These are phyloP conservation scores for Corymbia citriodora DNA, from an alignment of 441 rosid species.

Conservation along the genomic window DNA sequence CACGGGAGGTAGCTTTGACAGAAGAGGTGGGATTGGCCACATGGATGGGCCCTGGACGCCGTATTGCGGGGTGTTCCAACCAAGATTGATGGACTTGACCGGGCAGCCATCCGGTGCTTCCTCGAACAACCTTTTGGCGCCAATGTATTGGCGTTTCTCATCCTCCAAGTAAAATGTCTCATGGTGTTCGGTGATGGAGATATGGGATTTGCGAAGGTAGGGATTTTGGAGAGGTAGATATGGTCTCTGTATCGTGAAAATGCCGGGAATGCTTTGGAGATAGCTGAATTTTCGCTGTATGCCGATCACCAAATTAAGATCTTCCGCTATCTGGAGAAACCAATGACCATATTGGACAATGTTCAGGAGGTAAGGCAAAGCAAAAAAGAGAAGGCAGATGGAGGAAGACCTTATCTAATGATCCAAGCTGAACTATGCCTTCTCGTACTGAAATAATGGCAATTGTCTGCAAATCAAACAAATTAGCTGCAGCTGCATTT, in stretches of 20 bases:
- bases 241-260: constrained; percentile 49
- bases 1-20: constrained; percentile 45
- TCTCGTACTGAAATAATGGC: constrained; percentile 65
- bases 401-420: constrained; percentile 46
- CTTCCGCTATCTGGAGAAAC: constrained; percentile 44
- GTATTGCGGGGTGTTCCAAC: constrained; percentile 53
- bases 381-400: background rate
- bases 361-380: background rate
- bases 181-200: constrained; percentile 16
- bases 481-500: background rate
- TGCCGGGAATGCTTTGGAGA: constrained; percentile 64
- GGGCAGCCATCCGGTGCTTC: constrained; percentile 25
- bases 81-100: constrained; percentile 41
- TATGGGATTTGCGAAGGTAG: constrained; percentile 27
- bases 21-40: constrained; percentile 43
- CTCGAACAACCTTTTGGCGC: constrained; percentile 35
- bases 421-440: constrained; percentile 72
- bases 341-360: background rate
- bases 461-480: constrained; percentile 47
- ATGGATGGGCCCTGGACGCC: constrained; percentile 25
- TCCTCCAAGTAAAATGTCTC: constrained; percentile 18
- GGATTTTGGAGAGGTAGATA: constrained; percentile 41
- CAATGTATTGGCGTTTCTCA: constrained; percentile 21
- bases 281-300: constrained; percentile 63
- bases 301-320: constrained; percentile 55